Conservation (phyloP, 192 early-diverging fungal genomes). For the Linnemannia elongata region DNA sequence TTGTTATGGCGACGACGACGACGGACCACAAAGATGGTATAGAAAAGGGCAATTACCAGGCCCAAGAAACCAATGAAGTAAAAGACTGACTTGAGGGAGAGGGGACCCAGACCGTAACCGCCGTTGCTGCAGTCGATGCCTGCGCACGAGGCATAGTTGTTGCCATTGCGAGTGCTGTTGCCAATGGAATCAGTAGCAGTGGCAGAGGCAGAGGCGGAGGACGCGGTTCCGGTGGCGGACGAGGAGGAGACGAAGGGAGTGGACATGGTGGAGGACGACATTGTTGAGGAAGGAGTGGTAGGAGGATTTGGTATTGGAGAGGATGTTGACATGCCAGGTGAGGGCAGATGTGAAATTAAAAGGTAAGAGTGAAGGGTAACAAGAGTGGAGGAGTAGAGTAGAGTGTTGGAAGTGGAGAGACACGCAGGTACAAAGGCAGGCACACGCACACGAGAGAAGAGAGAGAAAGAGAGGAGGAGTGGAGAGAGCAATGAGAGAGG, state of each 20-base stretch:
- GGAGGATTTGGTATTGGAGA: neutral
- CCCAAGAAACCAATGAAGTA: constrained; percentile 37
- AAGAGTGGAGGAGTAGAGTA: neutral
- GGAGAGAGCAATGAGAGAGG: constrained; percentile 4
- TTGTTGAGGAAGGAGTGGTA: neutral
- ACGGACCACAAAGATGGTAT: constrained; percentile 39
- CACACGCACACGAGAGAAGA: neutral
- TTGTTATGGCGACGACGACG: constrained; percentile 27
- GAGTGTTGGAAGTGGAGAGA: neutral
- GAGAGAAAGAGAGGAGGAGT: neutral
- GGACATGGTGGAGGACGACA: neutral
- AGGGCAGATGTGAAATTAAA: neutral
- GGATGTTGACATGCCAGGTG: neutral
- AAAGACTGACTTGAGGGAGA: constrained; percentile 21
- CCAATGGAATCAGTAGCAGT: neutral
- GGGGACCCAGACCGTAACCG: neutral
- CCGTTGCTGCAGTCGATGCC: neutral
- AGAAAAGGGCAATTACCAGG: constrained; percentile 23
- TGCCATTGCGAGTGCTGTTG: neutral
- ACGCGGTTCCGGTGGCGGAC: neutral
- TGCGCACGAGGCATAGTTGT: neutral
- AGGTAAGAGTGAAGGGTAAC: neutral
- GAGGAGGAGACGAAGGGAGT: neutral
- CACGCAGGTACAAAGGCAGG: neutral
- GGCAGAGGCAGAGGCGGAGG: neutral